A percentile compares a stretch with the other conserved stretches of the same genome.
These are phyloP conservation scores for Exophiala oligosperma DNA, from an alignment of 2,329 filamentous ascomycete genomes.

Conservation along the genomic window DNA sequence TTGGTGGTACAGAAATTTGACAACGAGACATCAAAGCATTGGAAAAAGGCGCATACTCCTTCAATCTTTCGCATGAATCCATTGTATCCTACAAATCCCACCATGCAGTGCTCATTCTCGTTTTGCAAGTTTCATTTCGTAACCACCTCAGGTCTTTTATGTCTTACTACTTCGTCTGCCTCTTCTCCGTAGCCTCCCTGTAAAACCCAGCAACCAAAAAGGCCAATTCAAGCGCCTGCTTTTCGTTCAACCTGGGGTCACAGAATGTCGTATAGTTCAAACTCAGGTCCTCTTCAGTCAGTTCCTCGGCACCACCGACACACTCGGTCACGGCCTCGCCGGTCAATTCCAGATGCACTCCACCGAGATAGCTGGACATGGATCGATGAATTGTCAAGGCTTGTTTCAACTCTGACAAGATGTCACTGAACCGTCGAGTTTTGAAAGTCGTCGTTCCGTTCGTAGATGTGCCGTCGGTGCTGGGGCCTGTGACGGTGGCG, in stretches of 20 bases:
- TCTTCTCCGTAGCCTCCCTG: constrained; percentile 42
- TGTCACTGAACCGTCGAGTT: constrained; percentile 86
- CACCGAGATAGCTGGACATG: constrained; percentile 82
- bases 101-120: too few species aligned
- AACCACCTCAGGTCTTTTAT: too few species aligned
- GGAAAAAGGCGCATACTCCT: too few species aligned
- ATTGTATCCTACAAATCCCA: too few species aligned
- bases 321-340: constrained; percentile 97
- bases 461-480: constrained; percentile 45
- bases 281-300: constrained; percentile 84
- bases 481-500: constrained; percentile 35
- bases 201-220: constrained; percentile 90
- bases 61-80: too few species aligned
- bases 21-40: too few species aligned
- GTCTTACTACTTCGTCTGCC: neutral
- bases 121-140: too few species aligned
- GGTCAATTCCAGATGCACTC: constrained; percentile 91
- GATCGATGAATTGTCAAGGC: constrained; percentile 83
- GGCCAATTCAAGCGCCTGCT: constrained; percentile 91
- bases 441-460: constrained; percentile 75
- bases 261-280: constrained; percentile 96
- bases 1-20: too few species aligned
- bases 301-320: constrained; percentile 80
- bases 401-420: constrained; percentile 81
- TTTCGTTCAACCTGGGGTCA: constrained; percentile 93